A percentile compares a stretch with the other conserved stretches of the same genome.
These are phyloP conservation scores for Aspergillus costaricaensis DNA, from an alignment of 2,329 filamentous ascomycete species.

Conservation along the genomic window DNA sequence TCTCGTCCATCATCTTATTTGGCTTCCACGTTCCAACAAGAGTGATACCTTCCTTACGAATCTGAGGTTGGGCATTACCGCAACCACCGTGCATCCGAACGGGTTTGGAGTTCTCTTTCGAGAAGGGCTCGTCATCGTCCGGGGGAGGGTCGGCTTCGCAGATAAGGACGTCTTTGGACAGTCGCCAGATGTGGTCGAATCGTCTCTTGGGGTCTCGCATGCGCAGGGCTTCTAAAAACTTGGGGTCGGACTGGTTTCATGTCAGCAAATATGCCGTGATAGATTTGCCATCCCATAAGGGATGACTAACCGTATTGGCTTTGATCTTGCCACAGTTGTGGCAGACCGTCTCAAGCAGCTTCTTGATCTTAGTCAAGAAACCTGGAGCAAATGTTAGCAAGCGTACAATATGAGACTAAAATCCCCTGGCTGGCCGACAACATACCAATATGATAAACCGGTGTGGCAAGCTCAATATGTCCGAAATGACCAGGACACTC, in stretches of 20 bases:
- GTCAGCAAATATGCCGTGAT: slow-evolving; percentile 54
- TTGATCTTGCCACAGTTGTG: slow-evolving; percentile 98
- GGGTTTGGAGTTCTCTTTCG: slow-evolving; percentile 60
- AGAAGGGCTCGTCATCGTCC: slow-evolving; percentile 69
- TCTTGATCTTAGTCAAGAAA: slow-evolving; percentile 99
- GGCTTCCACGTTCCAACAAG: slow-evolving; percentile 75
- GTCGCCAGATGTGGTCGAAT: slow-evolving; percentile 87
- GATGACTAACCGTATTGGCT: slow-evolving; percentile 93
- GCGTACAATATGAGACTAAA: background rate
- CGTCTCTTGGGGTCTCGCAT: slow-evolving; percentile 91
- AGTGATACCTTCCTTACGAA: slow-evolving; percentile 83
- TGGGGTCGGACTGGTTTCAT: slow-evolving; percentile 71
- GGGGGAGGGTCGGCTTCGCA: slow-evolving; percentile 77
- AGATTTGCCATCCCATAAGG: slow-evolving; percentile 59
- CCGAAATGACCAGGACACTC: slow-evolving; percentile 98
- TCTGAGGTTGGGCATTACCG: slow-evolving; percentile 84
- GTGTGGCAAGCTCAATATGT: slow-evolving; percentile 95
- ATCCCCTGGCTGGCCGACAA: background rate
- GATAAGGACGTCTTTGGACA: slow-evolving; percentile 83
- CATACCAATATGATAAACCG: slow-evolving; percentile 82
- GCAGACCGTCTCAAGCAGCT: slow-evolving; percentile 97
- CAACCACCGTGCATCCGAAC: slow-evolving; percentile 78
- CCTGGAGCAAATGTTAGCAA: slow-evolving; percentile 56
- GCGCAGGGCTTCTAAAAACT: slow-evolving; percentile 77
- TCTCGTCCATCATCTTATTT: slow-evolving; percentile 71